phyloP scores from a whole-genome alignment of 306 rosid species.

The Medicago lupulina region DNA sequence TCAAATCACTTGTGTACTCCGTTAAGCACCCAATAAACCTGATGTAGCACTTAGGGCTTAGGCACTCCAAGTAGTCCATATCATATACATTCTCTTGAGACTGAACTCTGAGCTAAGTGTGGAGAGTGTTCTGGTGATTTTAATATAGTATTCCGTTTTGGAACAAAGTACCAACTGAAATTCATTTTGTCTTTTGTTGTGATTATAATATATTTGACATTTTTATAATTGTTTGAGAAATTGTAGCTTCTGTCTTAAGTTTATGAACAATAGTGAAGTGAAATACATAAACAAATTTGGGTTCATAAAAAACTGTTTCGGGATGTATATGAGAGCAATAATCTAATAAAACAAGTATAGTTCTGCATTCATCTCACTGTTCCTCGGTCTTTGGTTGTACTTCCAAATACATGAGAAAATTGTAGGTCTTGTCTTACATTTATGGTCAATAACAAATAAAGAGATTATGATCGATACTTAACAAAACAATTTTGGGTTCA shows the following conservation, averaged over 20 bases:
- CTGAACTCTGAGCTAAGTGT: conserved; percentile 26
- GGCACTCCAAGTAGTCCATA: background rate
- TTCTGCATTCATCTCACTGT: conserved; percentile 13
- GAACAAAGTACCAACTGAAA: conserved; percentile 12
- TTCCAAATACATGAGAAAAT: background rate
- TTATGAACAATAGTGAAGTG: conserved; percentile 17
- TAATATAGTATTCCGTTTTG: conserved; percentile 4
- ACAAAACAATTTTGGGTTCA: conserved; percentile 20
- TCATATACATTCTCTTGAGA: conserved; percentile 7
- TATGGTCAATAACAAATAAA: conserved; percentile 20
- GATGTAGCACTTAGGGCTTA: background rate
- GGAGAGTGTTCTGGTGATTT: conserved; percentile 21
- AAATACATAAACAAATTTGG: conserved; percentile 2
- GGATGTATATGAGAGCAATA: background rate
- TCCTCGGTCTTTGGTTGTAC: conserved; percentile 11
- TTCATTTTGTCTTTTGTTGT: conserved; percentile 17
- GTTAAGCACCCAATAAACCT: background rate
- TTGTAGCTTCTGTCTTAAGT: background rate
- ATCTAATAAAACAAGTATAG: conserved; percentile 24
- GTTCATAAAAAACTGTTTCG: conserved; percentile 9
- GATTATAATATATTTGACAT: conserved; percentile 20
- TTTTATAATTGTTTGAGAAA: background rate
- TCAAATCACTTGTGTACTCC: background rate
- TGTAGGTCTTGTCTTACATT: background rate
- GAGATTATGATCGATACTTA: background rate